A percentile compares a stretch with the other conserved stretches of the same genome.
phyloP scores from a whole-genome alignment of 1,284 basidiomycete genomes.

The Fomitopsis palustris region DNA sequence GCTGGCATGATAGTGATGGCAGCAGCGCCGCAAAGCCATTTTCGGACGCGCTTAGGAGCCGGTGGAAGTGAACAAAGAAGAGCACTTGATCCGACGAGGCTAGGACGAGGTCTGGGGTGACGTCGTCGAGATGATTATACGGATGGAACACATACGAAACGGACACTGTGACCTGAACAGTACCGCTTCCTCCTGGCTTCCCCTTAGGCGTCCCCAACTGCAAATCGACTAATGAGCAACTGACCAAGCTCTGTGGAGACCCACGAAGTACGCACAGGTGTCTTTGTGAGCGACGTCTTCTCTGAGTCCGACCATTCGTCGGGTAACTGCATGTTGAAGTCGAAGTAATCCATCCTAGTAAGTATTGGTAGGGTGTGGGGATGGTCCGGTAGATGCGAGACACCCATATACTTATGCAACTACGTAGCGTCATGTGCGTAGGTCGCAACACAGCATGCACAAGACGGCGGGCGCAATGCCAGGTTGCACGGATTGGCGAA shows the following conservation, averaged over 20 bases:
- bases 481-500: background rate
- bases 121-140: background rate
- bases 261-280: background rate
- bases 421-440: background rate
- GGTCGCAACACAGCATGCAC: background rate
- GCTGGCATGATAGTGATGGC: background rate
- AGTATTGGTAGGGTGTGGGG: background rate
- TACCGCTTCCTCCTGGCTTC: background rate
- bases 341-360: background rate
- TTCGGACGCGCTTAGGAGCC: conserved; percentile 13
- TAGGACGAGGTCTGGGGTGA: conserved; percentile 16
- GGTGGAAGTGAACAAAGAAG: conserved; percentile 21
- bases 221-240: background rate
- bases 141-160: conserved; percentile 76
- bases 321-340: background rate
- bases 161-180: conserved; percentile 45
- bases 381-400: background rate
- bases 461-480: background rate
- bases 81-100: conserved; percentile 22
- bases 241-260: background rate
- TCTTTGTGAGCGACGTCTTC: background rate
- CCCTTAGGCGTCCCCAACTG: background rate
- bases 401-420: background rate
- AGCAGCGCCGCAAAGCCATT: conserved; percentile 15
- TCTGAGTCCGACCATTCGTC: background rate